A percentile compares a stretch with the other conserved stretches of the same genome.
These are phyloP conservation scores for Neopestalotiopsis sp. DNA, from an alignment of 2,329 filamentous ascomycete genomes.

Conservation along the genomic window DNA sequence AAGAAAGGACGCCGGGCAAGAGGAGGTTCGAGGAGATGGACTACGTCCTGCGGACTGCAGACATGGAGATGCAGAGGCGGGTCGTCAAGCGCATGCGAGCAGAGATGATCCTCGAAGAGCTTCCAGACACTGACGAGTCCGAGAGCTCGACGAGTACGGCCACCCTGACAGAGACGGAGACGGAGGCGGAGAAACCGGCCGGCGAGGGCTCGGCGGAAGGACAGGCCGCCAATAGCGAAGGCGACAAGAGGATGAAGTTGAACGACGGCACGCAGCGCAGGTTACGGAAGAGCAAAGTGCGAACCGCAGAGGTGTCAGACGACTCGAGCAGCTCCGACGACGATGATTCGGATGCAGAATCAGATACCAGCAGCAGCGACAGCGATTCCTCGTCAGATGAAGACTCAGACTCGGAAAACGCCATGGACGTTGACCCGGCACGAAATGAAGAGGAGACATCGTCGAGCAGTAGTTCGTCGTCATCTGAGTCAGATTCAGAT, in stretches of 20 bases:
- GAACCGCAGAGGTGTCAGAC: constrained; percentile 51
- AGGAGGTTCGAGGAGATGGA: constrained; percentile 57
- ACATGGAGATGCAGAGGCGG: constrained; percentile 58
- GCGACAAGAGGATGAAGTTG: constrained; percentile 47
- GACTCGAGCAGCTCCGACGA: constrained; percentile 42
- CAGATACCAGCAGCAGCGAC: constrained; percentile 37
- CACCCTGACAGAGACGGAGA: constrained; percentile 27
- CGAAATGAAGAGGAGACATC: constrained; percentile 32
- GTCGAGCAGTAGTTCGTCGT: constrained; percentile 50
- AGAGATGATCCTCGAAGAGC: constrained; percentile 60
- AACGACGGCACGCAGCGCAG: constrained; percentile 51
- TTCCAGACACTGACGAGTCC: constrained; percentile 55
- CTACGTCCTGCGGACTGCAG: constrained; percentile 54
- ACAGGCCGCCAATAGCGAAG: constrained; percentile 25
- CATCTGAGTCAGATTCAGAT: constrained; percentile 41
- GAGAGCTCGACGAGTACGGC: constrained; percentile 36
- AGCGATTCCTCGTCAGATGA: constrained; percentile 36
- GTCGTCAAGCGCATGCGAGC: constrained; percentile 69
- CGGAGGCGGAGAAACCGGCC: not conserved
- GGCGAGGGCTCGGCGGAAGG: not conserved
- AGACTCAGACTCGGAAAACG: constrained; percentile 32
- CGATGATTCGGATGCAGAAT: constrained; percentile 43
- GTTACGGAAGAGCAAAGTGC: constrained; percentile 59
- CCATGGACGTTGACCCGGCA: constrained; percentile 27
- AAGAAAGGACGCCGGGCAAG: constrained; percentile 47